These are phyloP conservation scores for Rossbeevera mucosa DNA, from an alignment of 768 basidiomycete species.

Conservation along the genomic window DNA sequence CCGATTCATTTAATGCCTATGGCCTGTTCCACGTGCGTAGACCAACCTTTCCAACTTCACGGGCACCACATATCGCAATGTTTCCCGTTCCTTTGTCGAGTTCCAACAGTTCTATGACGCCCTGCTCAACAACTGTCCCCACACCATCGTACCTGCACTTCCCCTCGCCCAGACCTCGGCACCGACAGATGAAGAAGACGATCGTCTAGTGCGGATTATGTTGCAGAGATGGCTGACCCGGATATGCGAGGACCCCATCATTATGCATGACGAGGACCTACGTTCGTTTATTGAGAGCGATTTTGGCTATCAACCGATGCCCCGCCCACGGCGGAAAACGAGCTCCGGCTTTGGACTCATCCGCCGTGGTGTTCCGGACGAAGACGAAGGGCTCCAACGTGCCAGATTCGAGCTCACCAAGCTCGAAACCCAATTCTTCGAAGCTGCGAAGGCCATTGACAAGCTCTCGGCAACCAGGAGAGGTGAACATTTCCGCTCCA, in stretches of 20 bases:
- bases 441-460: constrained; percentile 87
- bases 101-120: constrained; percentile 93
- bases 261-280: constrained; percentile 87
- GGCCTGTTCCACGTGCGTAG: constrained; percentile 36
- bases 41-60: constrained; percentile 93
- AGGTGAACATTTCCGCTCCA: constrained; percentile 39
- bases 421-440: constrained; percentile 88
- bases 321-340: constrained; percentile 66
- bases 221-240: constrained; percentile 92
- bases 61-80: constrained; percentile 84
- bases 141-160: constrained; percentile 93
- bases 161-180: constrained; percentile 97
- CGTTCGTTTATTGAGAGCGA: constrained; percentile 95
- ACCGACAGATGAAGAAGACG: constrained; percentile 97
- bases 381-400: constrained; percentile 87
- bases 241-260: constrained; percentile 87
- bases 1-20: not conserved
- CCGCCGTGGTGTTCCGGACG: constrained; percentile 79
- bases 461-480: constrained; percentile 76
- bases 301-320: constrained; percentile 91
- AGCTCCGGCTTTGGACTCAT: constrained; percentile 74
- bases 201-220: constrained; percentile 90
- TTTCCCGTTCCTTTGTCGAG: constrained; percentile 92
- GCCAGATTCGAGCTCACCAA: constrained; percentile 91
- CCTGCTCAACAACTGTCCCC: constrained; percentile 84